Percentiles rank a stretch among this genome's conserved stretches.
Evolutionary conservation across 768 basidiomycete genomes (phyloP).

Genomic region (Pleurotus pulmonarius): DNA sequence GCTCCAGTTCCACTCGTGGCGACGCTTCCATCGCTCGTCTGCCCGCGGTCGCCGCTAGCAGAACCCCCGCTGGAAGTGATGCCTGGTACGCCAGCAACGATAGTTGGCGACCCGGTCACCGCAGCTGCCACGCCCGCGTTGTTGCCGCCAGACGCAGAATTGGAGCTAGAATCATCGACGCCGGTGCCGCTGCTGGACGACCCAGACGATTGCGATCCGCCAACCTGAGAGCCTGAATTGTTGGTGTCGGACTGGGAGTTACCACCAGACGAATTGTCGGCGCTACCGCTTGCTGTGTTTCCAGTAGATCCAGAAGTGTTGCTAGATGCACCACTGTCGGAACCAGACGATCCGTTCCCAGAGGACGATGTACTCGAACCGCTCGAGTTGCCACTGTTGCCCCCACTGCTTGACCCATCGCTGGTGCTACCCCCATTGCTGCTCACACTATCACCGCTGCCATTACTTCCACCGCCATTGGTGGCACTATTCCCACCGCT

Average conservation of each 20-base stretch:
- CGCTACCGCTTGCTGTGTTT: background rate
- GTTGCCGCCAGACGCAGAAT: background rate
- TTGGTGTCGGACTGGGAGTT: conserved; percentile 1
- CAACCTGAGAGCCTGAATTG: conserved; percentile 4
- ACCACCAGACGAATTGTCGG: conserved; percentile 5
- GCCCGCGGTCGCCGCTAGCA: background rate
- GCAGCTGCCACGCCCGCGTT: background rate
- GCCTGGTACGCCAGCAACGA: background rate
- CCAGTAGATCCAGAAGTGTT: background rate
- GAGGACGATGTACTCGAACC: background rate
- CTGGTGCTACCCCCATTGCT: background rate
- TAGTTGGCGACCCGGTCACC: background rate
- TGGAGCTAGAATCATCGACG: conserved; percentile 1
- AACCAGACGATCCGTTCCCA: background rate
- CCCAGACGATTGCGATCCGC: background rate
- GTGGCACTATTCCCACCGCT: background rate
- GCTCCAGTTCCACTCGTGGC: conserved; percentile 7
- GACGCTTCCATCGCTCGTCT: background rate
- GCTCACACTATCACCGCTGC: background rate
- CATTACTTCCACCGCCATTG: background rate
- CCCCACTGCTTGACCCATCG: conserved; percentile 3
- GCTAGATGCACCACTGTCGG: background rate
- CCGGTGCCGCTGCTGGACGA: conserved; percentile 5
- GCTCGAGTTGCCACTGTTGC: background rate
- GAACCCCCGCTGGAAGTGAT: background rate